Evolutionary conservation across 2,329 filamentous ascomycete genomes (phyloP).

Genomic region (Nemania sp.): DNA sequence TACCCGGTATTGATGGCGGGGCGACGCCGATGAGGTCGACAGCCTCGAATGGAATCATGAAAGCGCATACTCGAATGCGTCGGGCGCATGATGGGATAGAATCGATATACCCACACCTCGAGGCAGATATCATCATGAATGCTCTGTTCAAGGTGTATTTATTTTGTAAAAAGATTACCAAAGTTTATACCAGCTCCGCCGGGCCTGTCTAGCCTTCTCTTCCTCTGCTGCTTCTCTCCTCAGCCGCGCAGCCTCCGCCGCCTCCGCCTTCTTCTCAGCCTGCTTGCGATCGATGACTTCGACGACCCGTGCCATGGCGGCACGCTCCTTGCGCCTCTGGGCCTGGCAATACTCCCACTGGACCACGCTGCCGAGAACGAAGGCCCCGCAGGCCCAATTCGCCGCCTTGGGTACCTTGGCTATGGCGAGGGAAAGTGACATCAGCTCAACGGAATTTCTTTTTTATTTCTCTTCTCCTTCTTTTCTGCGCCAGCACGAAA

Average conservation of each 20-base stretch:
- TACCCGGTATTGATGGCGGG: background rate
- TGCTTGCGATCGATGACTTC: conserved; percentile 80
- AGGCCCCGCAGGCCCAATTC: conserved; percentile 85
- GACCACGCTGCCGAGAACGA: conserved; percentile 68
- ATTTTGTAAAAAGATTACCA: conserved; percentile 51
- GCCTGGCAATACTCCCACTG: conserved; percentile 87
- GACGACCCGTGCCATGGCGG: conserved; percentile 82
- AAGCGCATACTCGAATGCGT: conserved; percentile 13
- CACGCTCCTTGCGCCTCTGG: conserved; percentile 72
- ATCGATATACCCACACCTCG: conserved; percentile 28
- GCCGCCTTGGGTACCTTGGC: conserved; percentile 68
- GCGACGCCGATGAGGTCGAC: background rate
- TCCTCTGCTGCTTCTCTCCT: conserved; percentile 48
- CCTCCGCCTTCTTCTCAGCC: conserved; percentile 58
- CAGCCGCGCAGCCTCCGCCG: conserved; percentile 47
- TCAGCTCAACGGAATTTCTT: conserved; percentile 13
- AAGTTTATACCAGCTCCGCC: conserved; percentile 59
- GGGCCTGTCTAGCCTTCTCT: conserved; percentile 43
- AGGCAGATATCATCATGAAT: conserved; percentile 15
- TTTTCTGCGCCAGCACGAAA: too few species aligned
- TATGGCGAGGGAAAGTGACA: conserved; percentile 33
- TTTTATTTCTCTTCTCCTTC: too few species aligned
- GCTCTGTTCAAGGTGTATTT: conserved; percentile 10
- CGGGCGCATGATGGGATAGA: conserved; percentile 19
- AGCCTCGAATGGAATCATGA: conserved; percentile 9